Base-by-base conservation (phyloP, 768 basidiomycete genomes). In the Tricholoma hemisulphureum region DNA sequence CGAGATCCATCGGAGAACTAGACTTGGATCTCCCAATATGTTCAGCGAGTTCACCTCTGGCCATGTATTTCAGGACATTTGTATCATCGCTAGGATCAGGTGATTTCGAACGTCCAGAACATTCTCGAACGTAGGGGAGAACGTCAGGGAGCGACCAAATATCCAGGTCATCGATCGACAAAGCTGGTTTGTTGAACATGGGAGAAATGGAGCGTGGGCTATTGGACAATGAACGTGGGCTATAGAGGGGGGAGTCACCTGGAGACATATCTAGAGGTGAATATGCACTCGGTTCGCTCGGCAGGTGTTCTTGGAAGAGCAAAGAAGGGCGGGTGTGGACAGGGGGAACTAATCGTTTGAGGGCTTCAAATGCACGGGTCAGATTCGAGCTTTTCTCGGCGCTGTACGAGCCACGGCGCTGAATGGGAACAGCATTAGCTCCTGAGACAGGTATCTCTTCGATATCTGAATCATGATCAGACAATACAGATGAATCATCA, bases 381-480 rank as follows among this genome's bases (percentile, higher is more conserved):
- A 72, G 41, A 53, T 52, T 54, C 16, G 57, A 57, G 6, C 48
- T 57, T 8, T 41, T 18, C 1, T 58, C 57, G 24, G 28, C 39
- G 31, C 51, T 58, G 45, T 56, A 57, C 18, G 51, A 61, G 11
- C 31, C 46, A 56, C 58, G 65, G 26, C 56, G 63, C 20, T 51
- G 60, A 48, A 69, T 64, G 28, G 68, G 69, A 20, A 66, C 57
- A 26, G 67, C 63, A 43, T 68, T 62, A 24, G 67, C 59, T 6
- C 65, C 57, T 52, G 61, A 61, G 13, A 70, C 69, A n/a, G 75
- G 69, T 7, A 80, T 74, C 55, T 84, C 84, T 62, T 87, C 85
- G 50, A 80, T 68, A 52, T 86, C 85, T 16, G 85, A 86, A 59
- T 82, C 75, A 49, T 71, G 74, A 23, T 73, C 73, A 6, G 70